Evolutionary conservation across 2,329 filamentous ascomycete species (phyloP).

Genomic region (Rutstroemia sp.): DNA sequence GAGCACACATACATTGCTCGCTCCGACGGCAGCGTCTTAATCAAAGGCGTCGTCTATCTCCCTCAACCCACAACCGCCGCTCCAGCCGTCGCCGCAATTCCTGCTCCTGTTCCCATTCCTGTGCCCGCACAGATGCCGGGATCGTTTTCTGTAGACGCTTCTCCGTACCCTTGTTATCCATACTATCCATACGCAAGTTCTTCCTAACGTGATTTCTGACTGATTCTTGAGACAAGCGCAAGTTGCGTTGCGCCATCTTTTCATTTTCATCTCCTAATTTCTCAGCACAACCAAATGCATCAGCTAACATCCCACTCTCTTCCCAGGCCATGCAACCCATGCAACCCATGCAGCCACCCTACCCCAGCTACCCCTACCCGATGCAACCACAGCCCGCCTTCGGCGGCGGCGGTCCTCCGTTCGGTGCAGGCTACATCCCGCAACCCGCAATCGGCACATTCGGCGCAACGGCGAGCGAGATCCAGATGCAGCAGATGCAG

Average conservation of each 20-base stretch:
- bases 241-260: background rate
- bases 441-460: conserved; percentile 14
- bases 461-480: conserved; percentile 19
- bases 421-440: conserved; percentile 9
- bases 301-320: background rate
- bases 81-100: background rate
- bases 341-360: background rate
- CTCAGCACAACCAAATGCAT: background rate
- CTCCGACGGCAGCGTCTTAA: conserved; percentile 20
- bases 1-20: conserved; percentile 48
- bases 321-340: background rate
- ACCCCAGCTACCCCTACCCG: background rate
- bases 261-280: background rate
- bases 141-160: background rate
- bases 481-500: conserved; percentile 22
- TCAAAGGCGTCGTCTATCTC: conserved; percentile 18
- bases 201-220: background rate
- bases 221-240: background rate
- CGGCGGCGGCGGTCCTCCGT: background rate
- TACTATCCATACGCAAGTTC: background rate
- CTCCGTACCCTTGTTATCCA: background rate
- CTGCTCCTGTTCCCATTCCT: background rate
- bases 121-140: background rate
- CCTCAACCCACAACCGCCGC: conserved; percentile 6
- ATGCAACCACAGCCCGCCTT: conserved; percentile 1